These are phyloP conservation scores for Penicillium ochrochloron DNA, from an alignment of 495 filamentous ascomycete species.

Conservation along the genomic window DNA sequence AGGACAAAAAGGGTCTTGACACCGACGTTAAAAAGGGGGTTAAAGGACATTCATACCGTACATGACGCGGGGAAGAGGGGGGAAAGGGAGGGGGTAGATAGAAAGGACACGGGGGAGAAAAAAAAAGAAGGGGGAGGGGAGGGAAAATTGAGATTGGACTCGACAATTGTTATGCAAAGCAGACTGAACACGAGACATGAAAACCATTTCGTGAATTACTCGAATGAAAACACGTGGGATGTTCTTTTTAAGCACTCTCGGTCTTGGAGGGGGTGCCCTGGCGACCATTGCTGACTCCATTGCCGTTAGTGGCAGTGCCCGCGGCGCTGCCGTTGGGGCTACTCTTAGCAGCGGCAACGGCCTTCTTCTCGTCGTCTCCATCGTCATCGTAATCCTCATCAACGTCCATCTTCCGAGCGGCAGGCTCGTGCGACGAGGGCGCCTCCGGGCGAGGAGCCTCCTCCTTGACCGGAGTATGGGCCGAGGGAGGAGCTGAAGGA, in stretches of 20 bases:
- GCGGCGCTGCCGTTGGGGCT: conserved; percentile 48
- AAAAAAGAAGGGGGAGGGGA: conserved; percentile 16
- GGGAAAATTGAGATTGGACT: not conserved
- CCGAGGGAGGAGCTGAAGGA: conserved; percentile 51
- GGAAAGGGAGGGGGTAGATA: conserved; percentile 3
- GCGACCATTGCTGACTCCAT: conserved; percentile 35
- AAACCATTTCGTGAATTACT: conserved; percentile 10
- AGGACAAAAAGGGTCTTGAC: not conserved
- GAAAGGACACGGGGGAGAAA: conserved; percentile 22
- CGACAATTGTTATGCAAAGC: not conserved
- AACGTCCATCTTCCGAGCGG: conserved; percentile 92
- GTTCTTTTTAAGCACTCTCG: conserved; percentile 39
- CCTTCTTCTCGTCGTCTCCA: conserved; percentile 78
- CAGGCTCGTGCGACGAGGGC: conserved; percentile 71
- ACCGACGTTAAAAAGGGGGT: not conserved
- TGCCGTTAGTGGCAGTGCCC: conserved; percentile 38
- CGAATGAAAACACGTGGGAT: conserved; percentile 1
- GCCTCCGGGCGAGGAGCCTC: conserved; percentile 57
- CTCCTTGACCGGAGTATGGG: conserved; percentile 49
- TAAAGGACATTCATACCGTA: conserved; percentile 36
- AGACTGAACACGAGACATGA: not conserved
- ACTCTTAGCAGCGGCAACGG: conserved; percentile 40
- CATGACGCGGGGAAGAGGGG: conserved; percentile 28
- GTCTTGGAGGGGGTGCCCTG: conserved; percentile 41
- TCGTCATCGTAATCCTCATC: conserved; percentile 97